phyloP scores from a whole-genome alignment of 1,139 yeast genomes.

The Kurtzmaniella quercitrusa region DNA sequence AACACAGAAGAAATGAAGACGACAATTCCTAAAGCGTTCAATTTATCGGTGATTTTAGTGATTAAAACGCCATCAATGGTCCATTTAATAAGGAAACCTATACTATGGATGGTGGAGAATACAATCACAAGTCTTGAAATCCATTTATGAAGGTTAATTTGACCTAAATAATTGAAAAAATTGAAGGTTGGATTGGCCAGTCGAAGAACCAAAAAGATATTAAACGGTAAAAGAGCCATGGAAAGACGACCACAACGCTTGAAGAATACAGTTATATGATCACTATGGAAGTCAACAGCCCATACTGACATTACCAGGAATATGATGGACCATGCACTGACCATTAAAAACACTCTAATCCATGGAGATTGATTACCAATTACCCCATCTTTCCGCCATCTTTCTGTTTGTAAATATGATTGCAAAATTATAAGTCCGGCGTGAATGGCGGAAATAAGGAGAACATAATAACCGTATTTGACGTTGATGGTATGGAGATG shows the following conservation, averaged over 20 bases:
- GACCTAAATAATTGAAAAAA: slow-evolving; percentile 50
- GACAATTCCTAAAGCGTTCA: slow-evolving; percentile 62
- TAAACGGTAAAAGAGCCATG: slow-evolving; percentile 62
- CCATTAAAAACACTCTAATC: slow-evolving; percentile 1
- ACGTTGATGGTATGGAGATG: slow-evolving; percentile 34
- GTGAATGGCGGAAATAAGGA: slow-evolving; percentile 32
- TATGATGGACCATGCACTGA: slow-evolving; percentile 26
- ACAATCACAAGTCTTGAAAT: slow-evolving; percentile 59
- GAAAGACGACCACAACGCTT: slow-evolving; percentile 58
- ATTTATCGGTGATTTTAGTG: slow-evolving; percentile 36
- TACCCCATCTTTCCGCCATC: slow-evolving; percentile 4
- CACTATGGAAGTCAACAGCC: slow-evolving; percentile 18
- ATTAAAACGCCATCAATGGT: slow-evolving; percentile 8
- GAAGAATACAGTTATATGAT: slow-evolving; percentile 19
- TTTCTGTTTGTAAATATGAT: slow-evolving; percentile 1
- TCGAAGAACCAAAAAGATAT: slow-evolving; percentile 55
- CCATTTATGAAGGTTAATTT: slow-evolving; percentile 75
- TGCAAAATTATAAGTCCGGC: slow-evolving; percentile 8
- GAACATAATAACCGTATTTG: slow-evolving; percentile 45
- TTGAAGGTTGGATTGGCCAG: slow-evolving; percentile 51
- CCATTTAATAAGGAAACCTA: slow-evolving; percentile 53
- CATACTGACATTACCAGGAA: slow-evolving; percentile 17
- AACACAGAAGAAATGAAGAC: slow-evolving; percentile 39
- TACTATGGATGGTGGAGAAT: slow-evolving; percentile 51
- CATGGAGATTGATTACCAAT: neutral